Base-by-base conservation (phyloP, 2,329 filamentous ascomycete species). In the Pseudogymnoascus sp. region DNA sequence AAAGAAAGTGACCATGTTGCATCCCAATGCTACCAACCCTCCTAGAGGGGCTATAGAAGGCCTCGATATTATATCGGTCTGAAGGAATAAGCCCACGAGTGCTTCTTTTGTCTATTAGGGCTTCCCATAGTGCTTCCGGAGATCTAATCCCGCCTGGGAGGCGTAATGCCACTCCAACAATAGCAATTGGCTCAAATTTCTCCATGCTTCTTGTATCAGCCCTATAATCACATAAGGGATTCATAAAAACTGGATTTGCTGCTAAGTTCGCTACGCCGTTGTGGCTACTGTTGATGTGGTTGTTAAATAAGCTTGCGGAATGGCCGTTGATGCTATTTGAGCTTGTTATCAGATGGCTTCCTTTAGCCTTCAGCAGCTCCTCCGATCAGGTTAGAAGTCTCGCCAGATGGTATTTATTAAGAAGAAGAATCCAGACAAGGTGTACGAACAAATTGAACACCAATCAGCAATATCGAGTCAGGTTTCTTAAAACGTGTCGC, bases 121-220 rank as follows among this genome's bases (percentile, higher is more conserved):
- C 39, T 62, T 73, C 70, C 73, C 73, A 74, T 33, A 74, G 69
- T 60, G 73, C 72, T 4, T 71, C 71, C 7, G 73, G 70, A 25
- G 71, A 71, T 7, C 68, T 66, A 6, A 73, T 68, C 48, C 68
- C 69, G 13, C 71, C 72, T 8, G 73, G 71, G 1, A 74, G 67
- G 40, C 73, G 67, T n/a, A 71, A 73, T 9, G 70, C 70, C 69
- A 71, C 73, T 59, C 73, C 73, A 13, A 68, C 62, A 18, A 74
- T 70, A 10, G 73, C 73, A 59, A 75, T 71, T 25, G 73, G 73
- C 2, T 40, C 39, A 40, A 40, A 40, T 8, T 6, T 40, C 8
- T 8, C 18, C 15, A 10, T 40, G 21, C 15, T 18, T 5, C 15
- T 10, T 40, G 21, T 3, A 21, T 40, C 18, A 10, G 10, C 39